Percentiles rank a stretch among this genome's conserved stretches.
These are phyloP conservation scores for Penicillium canescens DNA, from an alignment of 495 filamentous ascomycete genomes.

Conservation along the genomic window DNA sequence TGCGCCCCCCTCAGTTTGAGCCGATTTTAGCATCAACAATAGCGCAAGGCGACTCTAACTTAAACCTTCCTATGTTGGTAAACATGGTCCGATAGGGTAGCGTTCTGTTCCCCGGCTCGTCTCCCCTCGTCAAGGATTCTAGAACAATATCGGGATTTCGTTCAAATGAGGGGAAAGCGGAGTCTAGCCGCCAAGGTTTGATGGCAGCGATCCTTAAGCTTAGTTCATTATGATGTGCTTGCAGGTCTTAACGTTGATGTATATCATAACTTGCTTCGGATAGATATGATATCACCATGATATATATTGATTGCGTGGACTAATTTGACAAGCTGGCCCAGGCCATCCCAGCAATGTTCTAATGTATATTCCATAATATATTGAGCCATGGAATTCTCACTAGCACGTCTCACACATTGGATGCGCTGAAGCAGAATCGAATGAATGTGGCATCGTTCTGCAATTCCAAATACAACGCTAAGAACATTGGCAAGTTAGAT, in stretches of 20 bases:
- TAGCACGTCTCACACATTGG: no score
- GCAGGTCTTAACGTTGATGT: neutral
- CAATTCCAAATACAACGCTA: no score
- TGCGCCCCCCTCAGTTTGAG: neutral
- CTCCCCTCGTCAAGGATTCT: neutral
- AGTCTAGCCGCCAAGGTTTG: neutral
- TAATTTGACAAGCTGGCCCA: no score
- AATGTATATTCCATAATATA: no score
- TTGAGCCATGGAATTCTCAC: no score
- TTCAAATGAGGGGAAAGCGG: neutral
- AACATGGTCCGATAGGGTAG: constrained; percentile 5
- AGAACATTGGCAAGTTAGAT: no score
- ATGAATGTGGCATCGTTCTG: no score
- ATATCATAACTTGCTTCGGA: neutral
- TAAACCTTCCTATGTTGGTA: neutral
- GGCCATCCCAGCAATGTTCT: no score
- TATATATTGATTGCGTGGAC: no score
- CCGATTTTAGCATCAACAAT: neutral
- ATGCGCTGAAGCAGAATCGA: no score
- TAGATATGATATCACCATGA: no score
- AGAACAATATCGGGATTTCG: constrained; percentile 1
- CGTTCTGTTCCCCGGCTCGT: neutral
- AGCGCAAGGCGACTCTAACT: neutral
- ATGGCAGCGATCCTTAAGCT: neutral
- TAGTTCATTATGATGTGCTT: neutral